Percentiles rank a stretch among this genome's conserved stretches.
These are phyloP conservation scores for Paecilomyces niveus DNA, from an alignment of 2,329 filamentous ascomycete species.

Conservation along the genomic window DNA sequence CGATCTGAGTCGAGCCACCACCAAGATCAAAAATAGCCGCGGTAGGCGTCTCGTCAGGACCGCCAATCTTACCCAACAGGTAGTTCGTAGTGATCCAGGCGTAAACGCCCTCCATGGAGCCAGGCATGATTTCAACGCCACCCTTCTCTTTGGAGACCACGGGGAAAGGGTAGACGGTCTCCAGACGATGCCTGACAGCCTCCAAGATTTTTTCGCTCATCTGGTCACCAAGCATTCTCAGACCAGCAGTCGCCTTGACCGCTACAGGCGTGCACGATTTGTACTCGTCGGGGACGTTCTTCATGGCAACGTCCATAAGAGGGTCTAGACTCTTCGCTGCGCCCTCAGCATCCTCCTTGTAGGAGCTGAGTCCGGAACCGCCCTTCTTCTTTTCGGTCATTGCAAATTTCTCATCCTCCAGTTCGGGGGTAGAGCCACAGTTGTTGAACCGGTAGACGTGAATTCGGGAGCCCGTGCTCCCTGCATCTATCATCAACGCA, in stretches of 20 bases:
- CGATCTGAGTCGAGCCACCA: slow-evolving; percentile 95
- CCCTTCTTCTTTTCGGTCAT: slow-evolving; percentile 83
- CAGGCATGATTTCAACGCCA: slow-evolving; percentile 95
- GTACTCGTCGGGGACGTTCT: slow-evolving; percentile 77
- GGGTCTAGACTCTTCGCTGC: slow-evolving; percentile 85
- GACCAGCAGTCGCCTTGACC: slow-evolving; percentile 95
- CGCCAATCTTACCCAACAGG: slow-evolving; percentile 93
- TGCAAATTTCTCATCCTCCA: slow-evolving; percentile 88
- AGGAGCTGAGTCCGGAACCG: slow-evolving; percentile 74
- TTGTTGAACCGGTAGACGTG: slow-evolving; percentile 99
- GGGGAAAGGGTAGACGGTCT: slow-evolving; percentile 88
- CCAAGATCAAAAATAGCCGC: slow-evolving; percentile 95
- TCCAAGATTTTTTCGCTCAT: slow-evolving; percentile 77
- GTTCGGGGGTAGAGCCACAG: slow-evolving; percentile 87
- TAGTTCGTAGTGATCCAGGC: slow-evolving; percentile 99
- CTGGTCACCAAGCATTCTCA: slow-evolving; percentile 76
- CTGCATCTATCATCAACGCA: slow-evolving; percentile 97
- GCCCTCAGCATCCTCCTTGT: slow-evolving; percentile 74
- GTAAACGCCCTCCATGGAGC: slow-evolving; percentile 93
- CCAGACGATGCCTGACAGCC: slow-evolving; percentile 74
- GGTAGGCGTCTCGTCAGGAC: slow-evolving; percentile 80
- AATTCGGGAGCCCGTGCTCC: slow-evolving; percentile 94
- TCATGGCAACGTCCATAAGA: slow-evolving; percentile 78
- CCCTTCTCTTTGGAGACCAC: slow-evolving; percentile 78
- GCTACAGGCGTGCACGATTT: slow-evolving; percentile 89